A percentile compares a stretch with the other conserved stretches of the same genome.
These are phyloP conservation scores for Debaryomyces coudertii DNA, from an alignment of 1,139 yeast genomes.

Conservation along the genomic window DNA sequence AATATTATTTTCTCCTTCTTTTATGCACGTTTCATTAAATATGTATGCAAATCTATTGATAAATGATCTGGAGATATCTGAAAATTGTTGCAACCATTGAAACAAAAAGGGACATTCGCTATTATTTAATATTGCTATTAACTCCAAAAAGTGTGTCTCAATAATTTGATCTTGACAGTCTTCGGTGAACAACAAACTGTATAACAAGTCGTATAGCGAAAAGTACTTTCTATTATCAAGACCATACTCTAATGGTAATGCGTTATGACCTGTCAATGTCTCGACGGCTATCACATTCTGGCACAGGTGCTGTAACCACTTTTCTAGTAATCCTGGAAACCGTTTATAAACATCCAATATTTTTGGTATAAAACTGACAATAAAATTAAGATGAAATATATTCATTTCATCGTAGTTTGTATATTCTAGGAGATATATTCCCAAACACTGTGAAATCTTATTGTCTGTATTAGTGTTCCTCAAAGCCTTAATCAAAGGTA, in stretches of 20 bases:
- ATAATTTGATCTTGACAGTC: conserved; percentile 7
- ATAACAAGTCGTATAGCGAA: conserved; percentile 13
- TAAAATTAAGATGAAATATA: conserved; percentile 13
- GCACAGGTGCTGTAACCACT: conserved; percentile 13
- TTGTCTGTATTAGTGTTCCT: not conserved
- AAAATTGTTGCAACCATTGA: conserved; percentile 12
- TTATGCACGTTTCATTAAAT: conserved; percentile 9
- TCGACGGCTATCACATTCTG: conserved; percentile 5
- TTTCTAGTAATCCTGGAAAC: conserved; percentile 14
- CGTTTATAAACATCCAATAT: conserved; percentile 13
- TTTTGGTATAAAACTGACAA: conserved; percentile 13
- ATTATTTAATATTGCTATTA: conserved; percentile 6
- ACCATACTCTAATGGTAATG: not conserved
- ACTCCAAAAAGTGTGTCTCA: conserved; percentile 3
- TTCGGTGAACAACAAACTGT: conserved; percentile 12
- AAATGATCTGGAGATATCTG: conserved; percentile 10
- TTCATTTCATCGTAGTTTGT: conserved; percentile 12
- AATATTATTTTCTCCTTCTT: not conserved
- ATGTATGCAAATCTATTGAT: conserved; percentile 9
- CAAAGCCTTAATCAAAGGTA: conserved; percentile 3
- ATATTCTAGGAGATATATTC: conserved; percentile 14
- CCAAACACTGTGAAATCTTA: conserved; percentile 14
- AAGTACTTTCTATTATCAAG: conserved; percentile 9
- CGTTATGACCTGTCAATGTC: conserved; percentile 2
- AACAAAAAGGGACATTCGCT: not conserved